These are phyloP conservation scores for Ustilago vetiveriae DNA, from an alignment of 1,284 basidiomycete genomes.

Conservation along the genomic window DNA sequence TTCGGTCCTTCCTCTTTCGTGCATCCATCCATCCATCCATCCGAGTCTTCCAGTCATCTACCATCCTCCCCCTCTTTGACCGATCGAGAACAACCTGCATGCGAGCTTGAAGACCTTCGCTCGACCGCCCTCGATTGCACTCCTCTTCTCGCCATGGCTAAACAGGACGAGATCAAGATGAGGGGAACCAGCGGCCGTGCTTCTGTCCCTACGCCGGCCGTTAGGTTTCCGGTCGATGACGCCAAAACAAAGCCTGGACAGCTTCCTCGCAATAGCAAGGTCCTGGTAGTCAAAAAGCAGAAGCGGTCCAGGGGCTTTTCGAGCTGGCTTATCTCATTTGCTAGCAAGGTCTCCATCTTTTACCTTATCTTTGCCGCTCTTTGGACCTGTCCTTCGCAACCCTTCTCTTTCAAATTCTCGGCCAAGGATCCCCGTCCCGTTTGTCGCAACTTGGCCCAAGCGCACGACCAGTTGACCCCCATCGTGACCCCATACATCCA, in stretches of 20 bases:
- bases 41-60: not conserved
- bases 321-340: slow-evolving; percentile 42
- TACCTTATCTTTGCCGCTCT: slow-evolving; percentile 53
- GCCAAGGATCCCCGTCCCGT: slow-evolving; percentile 52
- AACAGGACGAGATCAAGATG: slow-evolving; percentile 23
- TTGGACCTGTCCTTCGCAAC: slow-evolving; percentile 58
- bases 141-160: slow-evolving; percentile 4
- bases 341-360: slow-evolving; percentile 44
- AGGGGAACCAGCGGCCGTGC: slow-evolving; percentile 24
- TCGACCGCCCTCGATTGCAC: slow-evolving; percentile 2
- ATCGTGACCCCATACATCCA: slow-evolving; percentile 47
- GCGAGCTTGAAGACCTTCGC: slow-evolving; percentile 20
- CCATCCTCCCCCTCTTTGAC: no score
- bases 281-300: not conserved
- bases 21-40: slow-evolving; percentile 1
- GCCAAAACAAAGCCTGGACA: slow-evolving; percentile 4
- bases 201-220: slow-evolving; percentile 38
- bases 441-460: slow-evolving; percentile 58
- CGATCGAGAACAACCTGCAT: no score
- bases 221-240: slow-evolving; percentile 29
- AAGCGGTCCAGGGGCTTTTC: slow-evolving; percentile 29
- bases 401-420: slow-evolving; percentile 59
- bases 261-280: slow-evolving; percentile 11
- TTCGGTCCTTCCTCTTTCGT: slow-evolving; percentile 1
- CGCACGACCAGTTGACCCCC: slow-evolving; percentile 53